phyloP scores from a whole-genome alignment of 192 early-diverging fungal genomes.

The Coemansia sp. region DNA sequence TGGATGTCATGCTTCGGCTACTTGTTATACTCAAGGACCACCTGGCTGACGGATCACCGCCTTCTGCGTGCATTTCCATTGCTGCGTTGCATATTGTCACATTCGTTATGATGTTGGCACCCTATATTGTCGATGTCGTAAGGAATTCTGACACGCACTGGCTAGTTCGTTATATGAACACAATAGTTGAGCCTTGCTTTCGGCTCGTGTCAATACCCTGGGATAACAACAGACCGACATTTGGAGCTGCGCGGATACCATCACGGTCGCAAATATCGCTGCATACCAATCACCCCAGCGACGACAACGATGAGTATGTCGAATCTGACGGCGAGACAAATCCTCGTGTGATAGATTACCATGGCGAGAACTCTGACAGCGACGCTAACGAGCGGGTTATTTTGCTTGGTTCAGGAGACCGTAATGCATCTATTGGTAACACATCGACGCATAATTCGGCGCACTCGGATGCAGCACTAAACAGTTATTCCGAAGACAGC shows the following conservation, averaged over 20 bases:
- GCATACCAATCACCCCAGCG: conserved; percentile 25
- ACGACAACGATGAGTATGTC: neutral
- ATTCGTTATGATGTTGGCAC: conserved; percentile 40
- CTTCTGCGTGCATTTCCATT: conserved; percentile 33
- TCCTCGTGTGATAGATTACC: conserved; percentile 6
- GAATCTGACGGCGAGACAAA: conserved; percentile 3
- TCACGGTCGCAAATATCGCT: conserved; percentile 52
- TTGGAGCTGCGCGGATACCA: neutral
- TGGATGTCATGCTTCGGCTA: conserved; percentile 47
- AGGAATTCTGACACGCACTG: conserved; percentile 27
- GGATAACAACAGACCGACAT: neutral
- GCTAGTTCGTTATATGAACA: conserved; percentile 16
- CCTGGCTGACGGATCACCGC: conserved; percentile 41
- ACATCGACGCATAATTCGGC: neutral
- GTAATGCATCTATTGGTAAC: neutral
- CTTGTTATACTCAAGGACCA: conserved; percentile 45
- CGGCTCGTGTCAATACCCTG: conserved; percentile 1
- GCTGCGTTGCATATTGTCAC: conserved; percentile 34
- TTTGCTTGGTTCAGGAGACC: conserved; percentile 10
- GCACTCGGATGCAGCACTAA: neutral
- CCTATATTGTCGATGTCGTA: conserved; percentile 30
- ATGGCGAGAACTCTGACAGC: neutral
- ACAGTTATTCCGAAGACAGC: neutral
- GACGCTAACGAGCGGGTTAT: conserved; percentile 24
- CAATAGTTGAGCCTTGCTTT: conserved; percentile 9